Conservation (phyloP, 208 protist species). For the Acanthamoeba lenticulata region DNA sequence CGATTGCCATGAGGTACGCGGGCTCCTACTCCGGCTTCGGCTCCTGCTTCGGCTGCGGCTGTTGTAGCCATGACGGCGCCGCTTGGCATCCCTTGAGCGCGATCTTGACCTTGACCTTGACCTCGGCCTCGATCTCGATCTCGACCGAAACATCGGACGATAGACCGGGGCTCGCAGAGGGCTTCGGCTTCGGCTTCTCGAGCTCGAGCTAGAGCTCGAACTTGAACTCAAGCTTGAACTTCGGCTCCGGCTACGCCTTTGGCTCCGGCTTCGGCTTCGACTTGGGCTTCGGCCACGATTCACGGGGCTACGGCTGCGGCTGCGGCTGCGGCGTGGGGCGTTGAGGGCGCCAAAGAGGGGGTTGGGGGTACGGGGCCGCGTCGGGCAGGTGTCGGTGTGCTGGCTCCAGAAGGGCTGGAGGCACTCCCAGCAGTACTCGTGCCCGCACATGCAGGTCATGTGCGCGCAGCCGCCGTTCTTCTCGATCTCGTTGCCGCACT, state of each 20-base stretch:
- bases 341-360: not conserved
- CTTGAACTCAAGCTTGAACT: not conserved
- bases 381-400: no score
- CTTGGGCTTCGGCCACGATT: no score
- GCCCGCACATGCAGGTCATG: constrained; percentile 77
- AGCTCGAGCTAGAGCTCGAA: not conserved
- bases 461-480: constrained; percentile 82
- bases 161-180: no score
- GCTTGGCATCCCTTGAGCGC: not conserved
- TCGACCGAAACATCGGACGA: no score
- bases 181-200: not conserved
- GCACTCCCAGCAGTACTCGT: constrained; percentile 76
- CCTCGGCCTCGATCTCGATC: not conserved
- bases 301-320: not conserved
- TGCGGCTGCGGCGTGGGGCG: not conserved
- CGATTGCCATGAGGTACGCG: no score
- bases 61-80: no score
- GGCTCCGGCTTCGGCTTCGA: not conserved
- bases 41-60: not conserved
- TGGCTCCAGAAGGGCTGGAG: not conserved
- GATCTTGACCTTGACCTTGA: not conserved
- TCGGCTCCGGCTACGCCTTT: not conserved
- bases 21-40: not conserved
- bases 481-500: constrained; percentile 77
- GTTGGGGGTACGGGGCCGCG: not conserved